Percentiles rank a stretch among this genome's conserved stretches.
Conservation (phyloP, 495 filamentous ascomycete species). For the Neurospora tetrasperma region DNA sequence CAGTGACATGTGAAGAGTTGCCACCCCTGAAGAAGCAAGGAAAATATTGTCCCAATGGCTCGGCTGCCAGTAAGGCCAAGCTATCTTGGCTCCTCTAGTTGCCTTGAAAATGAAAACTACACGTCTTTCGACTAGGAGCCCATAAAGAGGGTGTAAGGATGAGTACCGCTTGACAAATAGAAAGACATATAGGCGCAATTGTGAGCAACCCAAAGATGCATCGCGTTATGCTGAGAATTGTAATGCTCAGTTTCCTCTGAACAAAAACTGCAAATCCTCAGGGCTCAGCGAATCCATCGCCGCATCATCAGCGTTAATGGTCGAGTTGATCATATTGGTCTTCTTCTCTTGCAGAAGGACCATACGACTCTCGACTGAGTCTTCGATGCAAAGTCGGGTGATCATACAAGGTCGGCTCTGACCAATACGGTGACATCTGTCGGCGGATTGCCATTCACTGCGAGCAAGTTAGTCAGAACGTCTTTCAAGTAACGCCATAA, state of each 20-base stretch:
- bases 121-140: not conserved
- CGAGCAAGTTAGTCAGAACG: not conserved
- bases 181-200: not conserved
- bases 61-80: not conserved
- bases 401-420: slow-evolving; percentile 91
- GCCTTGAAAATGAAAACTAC: not conserved
- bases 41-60: not conserved
- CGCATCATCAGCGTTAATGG: slow-evolving; percentile 80
- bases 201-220: not conserved
- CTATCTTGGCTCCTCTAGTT: not conserved
- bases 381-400: slow-evolving; percentile 86
- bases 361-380: slow-evolving; percentile 91
- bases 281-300: slow-evolving; percentile 83
- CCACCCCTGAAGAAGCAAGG: not conserved
- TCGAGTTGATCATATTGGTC: slow-evolving; percentile 88
- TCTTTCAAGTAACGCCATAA: not conserved
- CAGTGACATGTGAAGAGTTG: not conserved
- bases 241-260: slow-evolving; percentile 46
- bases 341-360: slow-evolving; percentile 96
- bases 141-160: not conserved
- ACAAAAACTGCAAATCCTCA: slow-evolving; percentile 91
- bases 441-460: slow-evolving; percentile 87
- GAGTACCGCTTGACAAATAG: not conserved
- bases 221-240: not conserved
- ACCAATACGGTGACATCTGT: slow-evolving; percentile 94